phyloP scores from a whole-genome alignment of 371 early-diverging fungal species.

The Lichtheimia hyalospora region DNA sequence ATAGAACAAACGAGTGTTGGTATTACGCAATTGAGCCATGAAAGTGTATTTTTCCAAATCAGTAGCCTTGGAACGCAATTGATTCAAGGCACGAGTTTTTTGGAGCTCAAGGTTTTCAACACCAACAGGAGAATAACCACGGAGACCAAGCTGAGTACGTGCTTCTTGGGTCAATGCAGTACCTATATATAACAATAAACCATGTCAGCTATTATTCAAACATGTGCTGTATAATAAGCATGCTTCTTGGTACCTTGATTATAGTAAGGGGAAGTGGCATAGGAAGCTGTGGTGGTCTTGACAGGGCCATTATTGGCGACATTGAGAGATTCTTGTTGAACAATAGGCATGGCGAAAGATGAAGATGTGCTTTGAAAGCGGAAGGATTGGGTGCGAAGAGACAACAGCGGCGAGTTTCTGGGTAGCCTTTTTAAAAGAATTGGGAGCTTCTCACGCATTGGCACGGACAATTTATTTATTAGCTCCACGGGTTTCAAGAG shows the following conservation, averaged over 20 bases:
- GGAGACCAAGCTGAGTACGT: conserved; percentile 38
- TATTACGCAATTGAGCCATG: conserved; percentile 78
- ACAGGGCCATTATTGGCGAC: neutral
- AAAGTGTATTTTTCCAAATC: conserved; percentile 80
- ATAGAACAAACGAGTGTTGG: conserved; percentile 80
- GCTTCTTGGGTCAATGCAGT: conserved; percentile 9
- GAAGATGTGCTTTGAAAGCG: neutral
- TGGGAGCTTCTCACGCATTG: conserved; percentile 20
- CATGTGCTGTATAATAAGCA: neutral
- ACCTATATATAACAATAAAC: conserved; percentile 8
- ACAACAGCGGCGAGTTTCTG: neutral
- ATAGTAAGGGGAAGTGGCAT: conserved; percentile 22
- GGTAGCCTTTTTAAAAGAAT: conserved; percentile 13
- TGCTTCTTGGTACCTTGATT: conserved; percentile 16
- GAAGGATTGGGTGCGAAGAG: neutral
- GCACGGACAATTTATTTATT: neutral
- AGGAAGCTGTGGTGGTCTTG: neutral
- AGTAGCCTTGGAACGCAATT: conserved; percentile 62
- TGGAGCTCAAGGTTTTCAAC: conserved; percentile 73
- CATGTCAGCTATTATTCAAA: too few species aligned
- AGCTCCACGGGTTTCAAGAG: too few species aligned
- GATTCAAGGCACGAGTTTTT: conserved; percentile 67
- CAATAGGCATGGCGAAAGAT: conserved; percentile 9
- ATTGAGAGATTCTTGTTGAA: conserved; percentile 3
- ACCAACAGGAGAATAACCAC: conserved; percentile 69